A percentile compares a stretch with the other conserved stretches of the same genome.
These are phyloP conservation scores for Cordyceps javanica DNA, from an alignment of 2,329 filamentous ascomycete genomes.

Conservation along the genomic window DNA sequence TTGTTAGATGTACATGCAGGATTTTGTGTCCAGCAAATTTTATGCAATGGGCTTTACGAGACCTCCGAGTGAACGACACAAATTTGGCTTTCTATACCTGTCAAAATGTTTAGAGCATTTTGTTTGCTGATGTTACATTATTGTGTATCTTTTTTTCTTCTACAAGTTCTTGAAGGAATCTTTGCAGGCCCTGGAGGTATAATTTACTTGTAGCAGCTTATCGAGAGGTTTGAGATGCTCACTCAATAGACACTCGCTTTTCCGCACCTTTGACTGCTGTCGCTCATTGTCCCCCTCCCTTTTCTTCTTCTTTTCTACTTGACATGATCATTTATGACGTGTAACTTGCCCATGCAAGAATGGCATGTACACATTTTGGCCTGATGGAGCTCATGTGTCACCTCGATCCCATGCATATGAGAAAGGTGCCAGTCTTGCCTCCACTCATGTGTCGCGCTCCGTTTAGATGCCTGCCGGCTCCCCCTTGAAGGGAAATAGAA, in stretches of 20 bases:
- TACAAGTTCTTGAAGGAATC: neutral
- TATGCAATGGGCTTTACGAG: neutral
- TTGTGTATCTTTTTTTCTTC: neutral
- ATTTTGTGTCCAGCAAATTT: neutral
- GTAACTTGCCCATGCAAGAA: no score
- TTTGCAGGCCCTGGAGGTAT: neutral
- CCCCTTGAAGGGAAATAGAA: no score
- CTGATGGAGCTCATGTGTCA: no score
- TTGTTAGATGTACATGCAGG: neutral
- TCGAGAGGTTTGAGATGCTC: neutral
- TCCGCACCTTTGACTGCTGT: no score
- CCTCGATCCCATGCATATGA: no score
- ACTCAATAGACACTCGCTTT: neutral
- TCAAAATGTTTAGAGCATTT: slow-evolving; percentile 4
- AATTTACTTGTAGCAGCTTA: neutral
- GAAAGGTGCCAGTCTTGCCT: no score
- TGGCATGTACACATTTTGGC: no score
- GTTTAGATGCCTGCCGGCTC: no score
- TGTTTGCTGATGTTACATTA: neutral
- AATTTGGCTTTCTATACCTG: neutral
- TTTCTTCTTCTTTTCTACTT: no score
- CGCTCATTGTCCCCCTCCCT: no score
- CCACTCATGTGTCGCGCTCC: no score
- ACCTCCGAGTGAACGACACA: neutral
- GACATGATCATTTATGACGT: no score